phyloP scores from a whole-genome alignment of 2,329 filamentous ascomycete species.

The Botryotinia calthae region DNA sequence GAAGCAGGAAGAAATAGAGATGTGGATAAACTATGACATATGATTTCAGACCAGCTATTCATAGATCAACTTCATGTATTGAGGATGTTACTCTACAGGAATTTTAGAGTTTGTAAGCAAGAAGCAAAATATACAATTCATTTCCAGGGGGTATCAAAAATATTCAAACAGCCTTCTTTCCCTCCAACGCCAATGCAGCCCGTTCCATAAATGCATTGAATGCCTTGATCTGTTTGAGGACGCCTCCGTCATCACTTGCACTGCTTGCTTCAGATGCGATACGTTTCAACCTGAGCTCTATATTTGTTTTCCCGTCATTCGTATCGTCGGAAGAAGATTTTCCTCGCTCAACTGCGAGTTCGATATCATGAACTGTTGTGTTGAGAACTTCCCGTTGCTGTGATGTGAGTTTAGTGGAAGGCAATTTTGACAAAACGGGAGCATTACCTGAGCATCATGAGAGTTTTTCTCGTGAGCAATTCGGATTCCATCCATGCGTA shows the following conservation, averaged over 20 bases:
- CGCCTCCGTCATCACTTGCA: conserved; percentile 49
- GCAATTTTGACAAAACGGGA: neutral
- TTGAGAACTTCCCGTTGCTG: conserved; percentile 52
- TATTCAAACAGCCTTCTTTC: conserved; percentile 25
- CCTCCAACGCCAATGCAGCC: conserved; percentile 55
- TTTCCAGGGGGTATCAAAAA: conserved; percentile 17
- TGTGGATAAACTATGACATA: too few species aligned
- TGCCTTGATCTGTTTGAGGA: conserved; percentile 55
- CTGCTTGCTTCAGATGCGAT: conserved; percentile 54
- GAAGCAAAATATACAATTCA: neutral
- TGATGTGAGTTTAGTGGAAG: conserved; percentile 25
- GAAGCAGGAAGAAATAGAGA: neutral
- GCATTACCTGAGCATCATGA: conserved; percentile 49
- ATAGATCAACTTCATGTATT: neutral
- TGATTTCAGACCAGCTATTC: neutral
- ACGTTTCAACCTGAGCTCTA: conserved; percentile 56
- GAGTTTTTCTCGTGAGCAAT: conserved; percentile 56
- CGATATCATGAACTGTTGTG: conserved; percentile 59
- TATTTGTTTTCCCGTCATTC: conserved; percentile 51
- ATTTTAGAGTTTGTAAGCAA: neutral
- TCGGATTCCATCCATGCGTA: conserved; percentile 62
- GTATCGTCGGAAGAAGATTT: conserved; percentile 49
- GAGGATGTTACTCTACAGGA: neutral
- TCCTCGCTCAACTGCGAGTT: conserved; percentile 53
- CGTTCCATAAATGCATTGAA: conserved; percentile 65